Base-by-base conservation (phyloP, 768 basidiomycete species). In the Tricholoma matsutake region DNA sequence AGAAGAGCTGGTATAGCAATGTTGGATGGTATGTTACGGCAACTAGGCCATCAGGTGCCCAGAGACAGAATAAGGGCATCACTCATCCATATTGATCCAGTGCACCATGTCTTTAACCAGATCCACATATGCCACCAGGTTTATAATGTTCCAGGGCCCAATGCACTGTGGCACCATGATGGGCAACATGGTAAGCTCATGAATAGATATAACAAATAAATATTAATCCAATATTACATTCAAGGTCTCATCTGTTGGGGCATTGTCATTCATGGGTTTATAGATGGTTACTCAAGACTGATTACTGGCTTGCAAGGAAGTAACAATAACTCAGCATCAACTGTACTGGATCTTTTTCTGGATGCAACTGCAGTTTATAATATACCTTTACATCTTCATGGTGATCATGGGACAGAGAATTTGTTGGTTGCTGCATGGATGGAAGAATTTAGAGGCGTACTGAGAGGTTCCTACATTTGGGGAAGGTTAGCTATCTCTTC, bases 321-420 rank as follows among this genome's bases (percentile, higher is more conserved):
- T 52, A 64, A 73, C 54, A 79, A 82, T 62, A 83, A 82, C 57
- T 56, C 61, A 2, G 75, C 68, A 0, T 45, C 67, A 0, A 81
- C 79, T 2, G 79, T 81, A 2, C 58, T 76, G 0, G n/a, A 68
- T 0, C 60, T 78, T 0, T 79, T 79, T 58, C 57, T 69, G 2
- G 45, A 63, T 52, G 70, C 67, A 0, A 57, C 64, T 16, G 22
- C 14, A 3, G 29, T 57, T 4, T 69, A 73, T 68, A 73, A 76
- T 2, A 37, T 71, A 1, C 78, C 77, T 0, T 69, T 65, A 4
- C 61, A 72, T 1, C 25, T 75, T 3, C 59, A 74, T 4, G 78
- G 76, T 4, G 77, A 81, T 61, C 74, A 77, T 69, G 78, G 79
- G 3, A 62, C 62, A 7, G 76, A 78, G 59, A 79, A 79, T 62